Evolutionary conservation across 768 basidiomycete genomes (phyloP), one percentile per base, ranked within the genome.

Genomic region (Nevesoporus exiguus): DNA sequence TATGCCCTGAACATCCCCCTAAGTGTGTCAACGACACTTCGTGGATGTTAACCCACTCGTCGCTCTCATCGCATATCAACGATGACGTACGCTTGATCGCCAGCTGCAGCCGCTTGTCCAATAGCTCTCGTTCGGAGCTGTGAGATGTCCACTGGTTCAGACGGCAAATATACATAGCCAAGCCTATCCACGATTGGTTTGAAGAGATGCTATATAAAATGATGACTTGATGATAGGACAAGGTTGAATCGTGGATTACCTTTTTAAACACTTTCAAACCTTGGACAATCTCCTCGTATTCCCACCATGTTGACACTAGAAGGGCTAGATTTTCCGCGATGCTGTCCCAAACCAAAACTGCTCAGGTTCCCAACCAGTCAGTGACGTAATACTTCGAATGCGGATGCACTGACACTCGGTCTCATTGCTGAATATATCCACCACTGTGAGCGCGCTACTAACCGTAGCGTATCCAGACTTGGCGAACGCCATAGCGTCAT

Each of bases 291-390:
- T 73, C 76, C 31, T 71, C 74, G 63, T 92, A 74, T 69, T 96
- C 93, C 88, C 91, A 97, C 89, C 93, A 97, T 3, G 83, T 80
- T 7, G 76, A 79, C 10, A 75, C 66, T 29, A 97, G 69, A 33
- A 73, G 68, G 25, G 64, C 61, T 47, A 98, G 69, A 47, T 78
- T 83, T 11, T 75, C 73, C 4, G 78, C 71, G 44, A 95, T 83
- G 52, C 82, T 82, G 46, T 81, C 75, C 92, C 90, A 94, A 15
- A 96, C 90, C 55, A 92, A 77, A 71, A 85, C 93, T 93, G 61
- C 10, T 39, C 45, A 52, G 22, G 54, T 24, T 59, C 52, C 45
- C 34, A 33, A 24, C 29, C 45, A 46, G 17, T 60, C 11, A 48
- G 50, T 21, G 7, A 25, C 41, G 31, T 17, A 33, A 41, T 13